Base-by-base conservation (phyloP, 208 protist genomes). In the Leishmania tropica region DNA sequence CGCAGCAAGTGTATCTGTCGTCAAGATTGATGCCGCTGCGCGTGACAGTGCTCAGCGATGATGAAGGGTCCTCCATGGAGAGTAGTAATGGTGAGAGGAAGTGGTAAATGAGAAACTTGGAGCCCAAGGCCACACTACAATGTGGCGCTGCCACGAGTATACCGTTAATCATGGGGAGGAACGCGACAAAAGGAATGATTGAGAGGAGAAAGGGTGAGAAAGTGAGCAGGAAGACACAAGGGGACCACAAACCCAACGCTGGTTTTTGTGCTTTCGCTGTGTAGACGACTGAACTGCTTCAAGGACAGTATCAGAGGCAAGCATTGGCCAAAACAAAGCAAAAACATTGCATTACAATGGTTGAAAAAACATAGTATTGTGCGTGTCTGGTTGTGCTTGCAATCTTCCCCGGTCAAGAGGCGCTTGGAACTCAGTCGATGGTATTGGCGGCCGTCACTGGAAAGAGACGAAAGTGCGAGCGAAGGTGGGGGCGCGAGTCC, bases 1-100 rank as follows among this genome's bases (percentile, higher is more conserved):
- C 24, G 35, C 56, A 70, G 51, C 70, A 76, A 1, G 76, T 75
- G 42, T 70, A 58, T 45, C 42, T 58, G 68, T 76, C 42, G 58
- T 81, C 78, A 42, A 81, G 19, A 47, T 56, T 76, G 51, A 81
- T 6, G 53, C 53, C 40, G 70, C 53, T 68, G 35, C 67, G 53
- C 6, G 78, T 76, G 21, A 75, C 17, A 21, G 47, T 6, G 15
- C 11, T 51, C 2, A 51, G 51, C 64, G 31, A 24, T n/a, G 51
- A 54, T 7, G 13, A 17, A 47, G 58, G 13, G 1, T 45, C 35
- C 60, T 48, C 24, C 65, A 60, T 80, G 45, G 31, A 31, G 45
- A 28, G 24, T 31, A 47, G 40, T 37, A 24, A 47, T 58, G 31
- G 60, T 1, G 19, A n/a, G 47, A 78, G 28, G 40, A 78, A 19